Conservation (phyloP, 2,329 filamentous ascomycete genomes). For the Pseudogymnoascus sp. region DNA sequence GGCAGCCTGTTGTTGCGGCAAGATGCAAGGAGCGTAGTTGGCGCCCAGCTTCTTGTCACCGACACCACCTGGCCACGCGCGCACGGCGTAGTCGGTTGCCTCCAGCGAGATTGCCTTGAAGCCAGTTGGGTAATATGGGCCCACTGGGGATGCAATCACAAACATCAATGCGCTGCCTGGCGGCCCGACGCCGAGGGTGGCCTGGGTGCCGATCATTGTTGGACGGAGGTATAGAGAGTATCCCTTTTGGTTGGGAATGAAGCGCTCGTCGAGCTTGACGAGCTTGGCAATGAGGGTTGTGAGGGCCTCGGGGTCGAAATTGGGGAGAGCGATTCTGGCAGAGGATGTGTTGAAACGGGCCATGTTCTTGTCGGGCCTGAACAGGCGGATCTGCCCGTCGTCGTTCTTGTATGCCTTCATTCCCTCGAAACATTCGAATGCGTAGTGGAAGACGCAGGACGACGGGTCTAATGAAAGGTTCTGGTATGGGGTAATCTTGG, state of each 20-base stretch:
- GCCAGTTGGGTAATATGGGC: slow-evolving; percentile 95
- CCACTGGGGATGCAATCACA: slow-evolving; percentile 92
- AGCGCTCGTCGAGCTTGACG: slow-evolving; percentile 73
- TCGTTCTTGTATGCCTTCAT: slow-evolving; percentile 98
- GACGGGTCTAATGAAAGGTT: slow-evolving; percentile 95
- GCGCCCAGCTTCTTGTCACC: slow-evolving; percentile 98
- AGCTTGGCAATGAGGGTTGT: slow-evolving; percentile 77
- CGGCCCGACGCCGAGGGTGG: slow-evolving; percentile 85
- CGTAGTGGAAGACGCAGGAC: slow-evolving; percentile 97
- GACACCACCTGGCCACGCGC: slow-evolving; percentile 95
- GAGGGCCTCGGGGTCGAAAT: slow-evolving; percentile 66
- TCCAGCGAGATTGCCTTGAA: slow-evolving; percentile 97
- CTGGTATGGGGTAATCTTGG: slow-evolving; percentile 86
- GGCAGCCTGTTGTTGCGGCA: slow-evolving; percentile 90
- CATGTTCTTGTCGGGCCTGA: slow-evolving; percentile 97
- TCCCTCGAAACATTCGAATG: slow-evolving; percentile 95
- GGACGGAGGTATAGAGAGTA: slow-evolving; percentile 95
- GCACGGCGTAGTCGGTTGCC: slow-evolving; percentile 92
- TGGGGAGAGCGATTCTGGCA: slow-evolving; percentile 85
- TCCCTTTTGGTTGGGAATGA: slow-evolving; percentile 78
- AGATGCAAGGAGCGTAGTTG: slow-evolving; percentile 98
- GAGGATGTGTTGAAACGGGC: slow-evolving; percentile 84
- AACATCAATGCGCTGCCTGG: slow-evolving; percentile 87
- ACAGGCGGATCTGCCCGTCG: slow-evolving; percentile 70
- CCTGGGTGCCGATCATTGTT: slow-evolving; percentile 95